These are phyloP conservation scores for Kwoniella newhampshirensis DNA, from an alignment of 768 basidiomycete species.

Conservation along the genomic window DNA sequence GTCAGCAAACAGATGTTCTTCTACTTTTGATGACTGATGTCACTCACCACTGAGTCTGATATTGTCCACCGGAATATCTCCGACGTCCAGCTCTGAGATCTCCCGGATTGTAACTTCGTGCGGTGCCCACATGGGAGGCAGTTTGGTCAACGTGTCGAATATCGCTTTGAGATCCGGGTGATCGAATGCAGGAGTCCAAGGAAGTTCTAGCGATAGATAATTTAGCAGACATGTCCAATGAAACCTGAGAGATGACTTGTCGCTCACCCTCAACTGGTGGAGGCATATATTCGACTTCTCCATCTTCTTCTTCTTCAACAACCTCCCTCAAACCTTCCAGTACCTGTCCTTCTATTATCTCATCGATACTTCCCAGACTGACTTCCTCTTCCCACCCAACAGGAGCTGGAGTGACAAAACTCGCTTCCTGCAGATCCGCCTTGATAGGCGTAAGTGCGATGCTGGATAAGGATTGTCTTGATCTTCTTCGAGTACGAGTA, in stretches of 20 bases:
- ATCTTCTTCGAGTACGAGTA: conserved; percentile 28
- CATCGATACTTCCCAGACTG: conserved; percentile 32
- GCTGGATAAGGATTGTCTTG: conserved; percentile 22
- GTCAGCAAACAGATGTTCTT: not conserved
- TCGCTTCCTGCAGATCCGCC: conserved; percentile 6
- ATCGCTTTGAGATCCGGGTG: conserved; percentile 13
- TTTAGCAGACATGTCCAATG: too few species aligned
- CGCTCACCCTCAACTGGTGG: conserved; percentile 28
- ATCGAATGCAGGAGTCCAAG: conserved; percentile 18
- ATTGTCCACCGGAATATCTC: not conserved
- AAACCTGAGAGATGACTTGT: not conserved
- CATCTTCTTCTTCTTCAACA: conserved; percentile 26
- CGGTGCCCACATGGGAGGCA: conserved; percentile 14
- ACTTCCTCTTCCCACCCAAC: conserved; percentile 41
- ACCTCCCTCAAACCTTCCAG: conserved; percentile 19
- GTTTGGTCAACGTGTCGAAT: conserved; percentile 1
- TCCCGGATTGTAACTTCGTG: conserved; percentile 8
- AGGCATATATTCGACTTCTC: conserved; percentile 41
- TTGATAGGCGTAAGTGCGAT: conserved; percentile 24
- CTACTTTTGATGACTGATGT: not conserved
- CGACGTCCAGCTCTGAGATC: conserved; percentile 3
- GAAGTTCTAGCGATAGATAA: conserved; percentile 7
- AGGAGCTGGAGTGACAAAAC: conserved; percentile 32
- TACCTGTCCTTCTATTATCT: conserved; percentile 15
- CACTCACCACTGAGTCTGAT: conserved; percentile 6